phyloP scores from a whole-genome alignment of 352 stramenopile species.

The Globisporangium canariense region DNA sequence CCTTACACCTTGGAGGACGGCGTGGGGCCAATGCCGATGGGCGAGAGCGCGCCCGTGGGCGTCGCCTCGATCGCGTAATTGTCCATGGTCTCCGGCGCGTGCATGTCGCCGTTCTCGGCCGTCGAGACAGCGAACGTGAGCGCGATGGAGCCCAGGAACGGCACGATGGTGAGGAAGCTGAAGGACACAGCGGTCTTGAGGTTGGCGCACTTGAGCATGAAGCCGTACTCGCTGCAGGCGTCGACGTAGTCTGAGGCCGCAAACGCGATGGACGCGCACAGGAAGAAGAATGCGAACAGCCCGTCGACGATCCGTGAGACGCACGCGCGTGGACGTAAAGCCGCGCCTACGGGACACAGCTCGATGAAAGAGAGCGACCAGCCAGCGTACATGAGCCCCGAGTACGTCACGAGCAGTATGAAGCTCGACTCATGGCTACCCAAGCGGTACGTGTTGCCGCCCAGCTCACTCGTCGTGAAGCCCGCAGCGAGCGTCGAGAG shows the following conservation, averaged over 20 bases:
- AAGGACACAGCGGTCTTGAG: conserved; percentile 34
- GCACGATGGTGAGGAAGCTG: conserved; percentile 28
- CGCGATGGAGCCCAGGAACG: conserved; percentile 28
- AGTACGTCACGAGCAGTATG: conserved; percentile 24
- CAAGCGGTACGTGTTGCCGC: conserved; percentile 12
- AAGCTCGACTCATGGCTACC: conserved; percentile 21
- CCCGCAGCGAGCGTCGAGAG: conserved; percentile 11
- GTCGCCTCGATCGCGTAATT: conserved; percentile 21
- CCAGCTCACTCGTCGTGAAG: conserved; percentile 11
- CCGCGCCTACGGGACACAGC: conserved; percentile 26
- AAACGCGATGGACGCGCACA: conserved; percentile 29
- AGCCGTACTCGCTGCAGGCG: conserved; percentile 29
- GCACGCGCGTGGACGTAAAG: conserved; percentile 21
- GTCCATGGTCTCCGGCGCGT: background rate
- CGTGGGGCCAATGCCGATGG: conserved; percentile 10
- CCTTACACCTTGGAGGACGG: conserved; percentile 22
- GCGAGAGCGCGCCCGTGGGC: conserved; percentile 17
- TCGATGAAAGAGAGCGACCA: conserved; percentile 30
- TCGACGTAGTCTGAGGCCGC: conserved; percentile 25
- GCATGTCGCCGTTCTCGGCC: background rate
- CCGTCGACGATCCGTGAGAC: conserved; percentile 28
- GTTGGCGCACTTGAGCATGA: conserved; percentile 37
- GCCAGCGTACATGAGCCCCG: conserved; percentile 24
- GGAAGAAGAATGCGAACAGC: conserved; percentile 24
- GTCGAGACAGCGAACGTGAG: conserved; percentile 29